Base-by-base conservation (phyloP, 345 rosid species). In the Gossypium thurberi region DNA sequence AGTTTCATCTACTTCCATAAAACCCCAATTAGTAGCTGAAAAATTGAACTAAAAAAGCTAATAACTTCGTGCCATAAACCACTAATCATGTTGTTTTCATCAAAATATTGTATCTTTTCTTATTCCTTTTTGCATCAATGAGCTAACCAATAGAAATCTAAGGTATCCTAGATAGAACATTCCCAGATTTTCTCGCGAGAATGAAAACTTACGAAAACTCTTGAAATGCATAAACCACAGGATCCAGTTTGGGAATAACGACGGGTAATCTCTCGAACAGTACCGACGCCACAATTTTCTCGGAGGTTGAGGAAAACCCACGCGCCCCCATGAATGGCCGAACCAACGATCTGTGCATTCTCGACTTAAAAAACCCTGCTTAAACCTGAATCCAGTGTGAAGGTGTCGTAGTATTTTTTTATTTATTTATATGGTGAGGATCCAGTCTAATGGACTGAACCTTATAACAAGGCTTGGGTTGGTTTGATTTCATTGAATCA, bases 261-360 rank as follows among this genome's bases (percentile, higher is more conserved):
- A 95, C 94, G 1, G 97, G 98, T 67, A 92, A 77, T 78, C 99
- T 86, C 91, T 92, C 99, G 67, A 95, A 95, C 55, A 92, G 82
- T 17, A 95, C 98, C n/a, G 97, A 92, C 21, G 98, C 96, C 37
- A 92, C 88, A 33, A 95, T 82, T 76, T 89, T 86, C 25, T 89
- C 91, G n/a, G 97, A 76, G 80, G 77, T 84, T 69, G 92, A 84
- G 76, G 85, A 83, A 71, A 89, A 87, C 33, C 88, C 84, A 70
- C 94, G 77, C 43, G 61, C 76, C 44, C 76, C 50, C 51, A 52
- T 51, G 13, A 85, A 80, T 66, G 84, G 74, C 57, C 72, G 72
- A 70, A 44, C 79, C 69, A 85, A 58, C 50, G 88, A 82, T 76
- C 87, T 56, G 73, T 71, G 86, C 98, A 91, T 90, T 82, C 62